Conservation (phyloP, 805 yeast genomes). For the Yarrowia alimentaria region DNA sequence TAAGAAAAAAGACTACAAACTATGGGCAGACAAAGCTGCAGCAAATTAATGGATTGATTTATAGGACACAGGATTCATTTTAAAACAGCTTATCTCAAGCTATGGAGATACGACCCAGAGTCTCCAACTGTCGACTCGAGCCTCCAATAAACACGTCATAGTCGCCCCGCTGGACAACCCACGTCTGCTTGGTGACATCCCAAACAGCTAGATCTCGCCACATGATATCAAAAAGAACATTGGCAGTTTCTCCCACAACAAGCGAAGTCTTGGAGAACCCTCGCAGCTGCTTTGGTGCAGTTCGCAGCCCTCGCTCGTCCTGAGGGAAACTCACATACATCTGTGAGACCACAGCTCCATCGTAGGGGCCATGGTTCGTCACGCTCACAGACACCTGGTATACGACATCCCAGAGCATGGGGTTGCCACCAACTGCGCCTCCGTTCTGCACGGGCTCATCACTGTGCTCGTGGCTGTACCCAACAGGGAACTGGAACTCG, state of each 20-base stretch:
- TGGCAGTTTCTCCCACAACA: conserved; percentile 44
- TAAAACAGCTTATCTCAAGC: too few species aligned
- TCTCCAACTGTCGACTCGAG: conserved; percentile 31
- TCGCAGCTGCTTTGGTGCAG: conserved; percentile 54
- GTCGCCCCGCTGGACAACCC: conserved; percentile 58
- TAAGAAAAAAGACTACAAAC: conserved; percentile 46
- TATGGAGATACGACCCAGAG: conserved; percentile 21
- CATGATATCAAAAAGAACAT: conserved; percentile 47
- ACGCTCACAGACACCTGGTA: conserved; percentile 49
- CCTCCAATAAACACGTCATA: conserved; percentile 54
- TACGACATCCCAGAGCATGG: conserved; percentile 56
- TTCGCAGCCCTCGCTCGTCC: conserved; percentile 43
- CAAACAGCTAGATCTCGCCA: conserved; percentile 57
- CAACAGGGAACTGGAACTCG: conserved; percentile 16
- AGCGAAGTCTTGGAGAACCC: conserved; percentile 57
- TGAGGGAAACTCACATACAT: conserved; percentile 49
- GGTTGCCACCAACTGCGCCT: conserved; percentile 56
- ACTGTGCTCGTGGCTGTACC: conserved; percentile 8
- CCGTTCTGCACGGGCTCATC: conserved; percentile 53
- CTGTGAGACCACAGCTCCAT: conserved; percentile 53
- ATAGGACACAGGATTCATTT: conserved; percentile 4
- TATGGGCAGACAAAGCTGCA: conserved; percentile 38
- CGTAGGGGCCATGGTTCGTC: conserved; percentile 48
- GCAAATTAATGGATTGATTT: conserved; percentile 17
- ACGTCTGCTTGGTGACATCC: conserved; percentile 55